phyloP scores from a whole-genome alignment of 108 stramenopile species.

The Epipyxis sp. region DNA sequence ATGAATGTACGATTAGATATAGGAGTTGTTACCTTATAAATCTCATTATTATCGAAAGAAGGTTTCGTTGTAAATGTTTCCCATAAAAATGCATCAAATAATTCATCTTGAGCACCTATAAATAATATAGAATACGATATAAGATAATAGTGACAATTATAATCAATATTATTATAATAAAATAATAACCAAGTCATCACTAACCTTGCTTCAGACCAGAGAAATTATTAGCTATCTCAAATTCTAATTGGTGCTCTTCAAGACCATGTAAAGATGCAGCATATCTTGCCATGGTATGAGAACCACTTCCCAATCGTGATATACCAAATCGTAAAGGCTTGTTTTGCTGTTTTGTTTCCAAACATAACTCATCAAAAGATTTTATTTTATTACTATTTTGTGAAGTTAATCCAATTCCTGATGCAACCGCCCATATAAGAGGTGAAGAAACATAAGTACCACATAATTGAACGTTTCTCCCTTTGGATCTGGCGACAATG shows the following conservation, averaged over 20 bases:
- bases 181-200: too few species aligned
- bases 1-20: too few species aligned
- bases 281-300: conserved; percentile 4
- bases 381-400: too few species aligned
- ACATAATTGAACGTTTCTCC: not conserved
- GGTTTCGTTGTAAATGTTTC: conserved; percentile 15
- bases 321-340: not conserved
- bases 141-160: too few species aligned
- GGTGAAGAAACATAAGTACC: not conserved
- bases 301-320: conserved; percentile 8
- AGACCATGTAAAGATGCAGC: not conserved
- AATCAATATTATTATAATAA: too few species aligned
- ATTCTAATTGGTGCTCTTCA: not conserved
- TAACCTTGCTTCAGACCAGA: not conserved
- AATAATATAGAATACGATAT: too few species aligned
- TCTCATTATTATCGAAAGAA: not conserved
- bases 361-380: too few species aligned
- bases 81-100: not conserved
- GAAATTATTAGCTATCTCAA: not conserved
- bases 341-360: too few species aligned
- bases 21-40: not conserved
- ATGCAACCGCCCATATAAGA: conserved; percentile 1
- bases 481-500: conserved; percentile 4
- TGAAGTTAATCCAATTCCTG: not conserved
- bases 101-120: not conserved